Base-by-base conservation (phyloP, 805 yeast species). In the Nakazawaea siamensis region DNA sequence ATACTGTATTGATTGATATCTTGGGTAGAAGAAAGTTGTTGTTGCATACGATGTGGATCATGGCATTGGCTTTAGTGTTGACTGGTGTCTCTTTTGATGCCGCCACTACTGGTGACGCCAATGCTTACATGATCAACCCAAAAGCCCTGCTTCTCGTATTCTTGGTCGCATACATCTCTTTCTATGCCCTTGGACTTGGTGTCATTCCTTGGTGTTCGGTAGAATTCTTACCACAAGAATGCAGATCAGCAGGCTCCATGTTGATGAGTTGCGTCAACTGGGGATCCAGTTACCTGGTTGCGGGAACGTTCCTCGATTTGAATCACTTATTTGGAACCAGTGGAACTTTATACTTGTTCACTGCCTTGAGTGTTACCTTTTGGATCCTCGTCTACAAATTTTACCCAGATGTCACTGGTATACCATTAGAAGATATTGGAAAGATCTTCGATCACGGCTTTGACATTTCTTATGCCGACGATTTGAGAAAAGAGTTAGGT, bases 1-100 rank as follows among this genome's bases (percentile, higher is more conserved):
- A 78, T 9, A 58, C 74, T 41, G 56, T 45, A 27, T 60, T 60
- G 24, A 66, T 75, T 35, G 82, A 76, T 44, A 50, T 52, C 27
- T 45, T 70, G 39, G 83, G 83, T 11, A 63, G 70, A 53, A 54
- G 70, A 48, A 32, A 46, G 30, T 27, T 39, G 27, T 28, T 39
- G 18, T 50, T 76, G 35, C 37, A 46, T 21, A 62, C 69, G 0
- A 52, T 62, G 9, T 57, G 64, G 61, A 43, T 64, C 5, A 60
- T 64, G 63, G 46, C 59, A 1, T 27, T 58, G 0, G 57, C 67
- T 0, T 43, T 66, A 15, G 31, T 58, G 3, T 24, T 55, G 18
- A 51, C 63, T 10, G 48, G 58, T 5, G 2, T 32, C 5, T 14
- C 16, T 14, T 30, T 31, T 17, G 23, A 13, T 9, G 19, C 24